Percentiles rank a stretch among this genome's conserved stretches.
phyloP scores from a whole-genome alignment of 2,329 filamentous ascomycete genomes.

The Diaporthe humulicola region DNA sequence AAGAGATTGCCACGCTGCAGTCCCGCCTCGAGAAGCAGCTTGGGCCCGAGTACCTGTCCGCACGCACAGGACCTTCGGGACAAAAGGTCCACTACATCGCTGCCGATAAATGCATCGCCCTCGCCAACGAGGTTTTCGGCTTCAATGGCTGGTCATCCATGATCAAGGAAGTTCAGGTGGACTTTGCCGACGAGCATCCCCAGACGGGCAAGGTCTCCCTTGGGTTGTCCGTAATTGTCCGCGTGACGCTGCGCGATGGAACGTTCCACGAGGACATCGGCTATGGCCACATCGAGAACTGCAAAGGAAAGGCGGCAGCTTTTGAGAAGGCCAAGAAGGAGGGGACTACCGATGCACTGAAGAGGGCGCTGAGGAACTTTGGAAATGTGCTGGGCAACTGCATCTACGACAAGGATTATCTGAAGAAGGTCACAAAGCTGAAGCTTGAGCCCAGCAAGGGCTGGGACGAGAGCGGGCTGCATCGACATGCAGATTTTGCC shows the following conservation, averaged over 20 bases:
- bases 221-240: slow-evolving; percentile 89
- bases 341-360: slow-evolving; percentile 93
- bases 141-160: slow-evolving; percentile 98
- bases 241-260: slow-evolving; percentile 90
- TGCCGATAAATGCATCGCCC: slow-evolving; percentile 96
- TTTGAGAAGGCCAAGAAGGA: slow-evolving; percentile 99
- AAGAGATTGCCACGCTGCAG: slow-evolving; percentile 90
- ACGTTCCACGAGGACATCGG: slow-evolving; percentile 99
- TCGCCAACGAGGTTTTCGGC: slow-evolving; percentile 95
- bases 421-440: slow-evolving; percentile 89
- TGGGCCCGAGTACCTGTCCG: slow-evolving; percentile 95
- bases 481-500: slow-evolving; percentile 83
- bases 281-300: slow-evolving; percentile 97
- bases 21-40: slow-evolving; percentile 91
- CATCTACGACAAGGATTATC: slow-evolving; percentile 96
- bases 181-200: slow-evolving; percentile 91
- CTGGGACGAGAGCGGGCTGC: slow-evolving; percentile 85
- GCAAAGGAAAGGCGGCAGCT: slow-evolving; percentile 92
- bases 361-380: slow-evolving; percentile 90
- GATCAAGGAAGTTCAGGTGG: slow-evolving; percentile 94
- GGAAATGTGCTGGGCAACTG: slow-evolving; percentile 98
- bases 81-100: slow-evolving; percentile 92
- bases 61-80: slow-evolving; percentile 84
- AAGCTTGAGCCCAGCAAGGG: slow-evolving; percentile 79
- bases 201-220: slow-evolving; percentile 84